Base-by-base conservation (phyloP, 2,329 filamentous ascomycete genomes). In the Colletotrichum gloeosporioides region DNA sequence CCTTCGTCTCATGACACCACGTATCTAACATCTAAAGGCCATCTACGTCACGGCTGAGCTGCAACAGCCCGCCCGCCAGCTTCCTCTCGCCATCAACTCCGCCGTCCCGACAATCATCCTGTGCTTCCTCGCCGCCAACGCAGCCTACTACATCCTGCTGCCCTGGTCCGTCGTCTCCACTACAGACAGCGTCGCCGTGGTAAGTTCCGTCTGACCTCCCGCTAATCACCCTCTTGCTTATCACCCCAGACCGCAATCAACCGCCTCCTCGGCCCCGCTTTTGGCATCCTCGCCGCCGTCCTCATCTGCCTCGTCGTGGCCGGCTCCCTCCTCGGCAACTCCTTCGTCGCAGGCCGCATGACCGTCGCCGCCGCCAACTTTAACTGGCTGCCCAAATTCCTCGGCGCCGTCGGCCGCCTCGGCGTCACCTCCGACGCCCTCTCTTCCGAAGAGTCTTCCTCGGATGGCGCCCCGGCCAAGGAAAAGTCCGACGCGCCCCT, bases 111-210 rank as follows among this genome's bases (percentile, higher is more conserved):
- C 90, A 1, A 92, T 93, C 22, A 87, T 93, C 0, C 75, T 89
- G 3, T 92, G 90, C 73, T 93, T 92, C 79, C 85, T 93, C 32
- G 85, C 89, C 1, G 89, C 91, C 2, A 93, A 93, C 77, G 85
- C 91, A 0, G 88, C 90, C 3, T 93, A 93, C 81, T 93, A 93
- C 78, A 86, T 93, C 25, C 84, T 93, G 3, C 85, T 93, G 0
- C 91, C 92, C 0, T 93, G 91, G 91, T 81, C 88, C 27, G 84
- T 89, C 1, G 85, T 93, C 3, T 90, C 90, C 0, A 89, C 87
- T 0, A 92, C 89, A 0, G 90, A 93, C 77, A 92, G 91, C 27
- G 89, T 93, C 1, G 92, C 92, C 4, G 91, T 93, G 68, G 91
- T 92, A 83, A 82, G 89, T 84, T 6, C 34, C 16, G 6, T 22